Evolutionary conservation across 768 basidiomycete species (phyloP).

Genomic region (Boletus tylopilopsis): DNA sequence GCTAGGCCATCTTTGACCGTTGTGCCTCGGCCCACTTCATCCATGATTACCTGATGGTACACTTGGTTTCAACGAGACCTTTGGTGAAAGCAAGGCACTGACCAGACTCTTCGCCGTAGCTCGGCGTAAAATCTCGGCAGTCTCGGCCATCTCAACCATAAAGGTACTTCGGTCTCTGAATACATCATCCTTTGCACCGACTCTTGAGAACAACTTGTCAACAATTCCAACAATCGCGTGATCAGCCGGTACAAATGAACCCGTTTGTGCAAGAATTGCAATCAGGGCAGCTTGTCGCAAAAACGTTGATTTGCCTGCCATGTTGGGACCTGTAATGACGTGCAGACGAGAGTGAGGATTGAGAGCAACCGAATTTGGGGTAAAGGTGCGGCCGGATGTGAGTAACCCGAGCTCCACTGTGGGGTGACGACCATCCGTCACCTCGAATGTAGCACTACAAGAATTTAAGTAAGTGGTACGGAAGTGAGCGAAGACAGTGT

Average conservation of each 20-base stretch:
- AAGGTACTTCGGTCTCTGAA: constrained; percentile 94
- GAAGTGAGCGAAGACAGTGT: neutral
- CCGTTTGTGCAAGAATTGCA: constrained; percentile 85
- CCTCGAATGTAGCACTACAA: constrained; percentile 53
- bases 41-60: constrained; percentile 85
- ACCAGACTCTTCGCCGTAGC: constrained; percentile 85
- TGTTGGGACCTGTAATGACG: constrained; percentile 91
- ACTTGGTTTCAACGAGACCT: neutral
- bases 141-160: constrained; percentile 98
- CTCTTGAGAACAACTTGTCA: constrained; percentile 88
- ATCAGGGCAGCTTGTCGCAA: constrained; percentile 91
- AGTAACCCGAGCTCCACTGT: constrained; percentile 88
- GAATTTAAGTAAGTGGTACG: neutral
- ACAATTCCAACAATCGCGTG: constrained; percentile 77
- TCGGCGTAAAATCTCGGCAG: constrained; percentile 80
- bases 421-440: constrained; percentile 84
- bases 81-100: constrained; percentile 22
- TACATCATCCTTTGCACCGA: constrained; percentile 93
- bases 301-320: constrained; percentile 93
- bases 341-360: constrained; percentile 62
- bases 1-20: constrained; percentile 90
- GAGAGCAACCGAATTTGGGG: constrained; percentile 75
- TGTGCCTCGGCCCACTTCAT: constrained; percentile 97
- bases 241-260: constrained; percentile 92
- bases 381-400: constrained; percentile 70